phyloP scores from a whole-genome alignment of 2,329 filamentous ascomycete genomes.

The Torrubiella hemipterigena region DNA sequence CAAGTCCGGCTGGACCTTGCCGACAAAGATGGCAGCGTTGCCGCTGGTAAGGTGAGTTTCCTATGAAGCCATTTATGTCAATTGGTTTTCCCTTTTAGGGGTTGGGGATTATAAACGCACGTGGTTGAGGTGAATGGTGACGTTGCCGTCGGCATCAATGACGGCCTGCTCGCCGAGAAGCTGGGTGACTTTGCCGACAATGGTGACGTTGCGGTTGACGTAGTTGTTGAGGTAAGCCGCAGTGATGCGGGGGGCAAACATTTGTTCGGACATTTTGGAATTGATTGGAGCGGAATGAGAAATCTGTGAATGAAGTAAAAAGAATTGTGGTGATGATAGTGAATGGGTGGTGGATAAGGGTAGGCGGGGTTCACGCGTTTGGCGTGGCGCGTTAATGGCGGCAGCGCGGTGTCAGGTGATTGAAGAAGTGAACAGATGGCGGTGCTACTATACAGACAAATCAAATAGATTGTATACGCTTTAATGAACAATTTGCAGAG shows the following conservation, averaged over 20 bases:
- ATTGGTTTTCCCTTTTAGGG: slow-evolving; percentile 2
- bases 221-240: slow-evolving; percentile 69
- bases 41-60: slow-evolving; percentile 58
- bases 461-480: too few relatives aligned
- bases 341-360: background rate
- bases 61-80: slow-evolving; percentile 33
- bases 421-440: too few relatives aligned
- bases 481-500: too few relatives aligned
- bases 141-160: slow-evolving; percentile 67
- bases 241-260: slow-evolving; percentile 68
- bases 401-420: too few relatives aligned
- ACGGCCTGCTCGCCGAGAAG: slow-evolving; percentile 70
- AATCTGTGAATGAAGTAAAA: background rate
- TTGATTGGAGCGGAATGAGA: slow-evolving; percentile 7
- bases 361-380: too few relatives aligned
- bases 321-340: background rate
- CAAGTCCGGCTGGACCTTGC: slow-evolving; percentile 65
- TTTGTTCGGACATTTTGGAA: slow-evolving; percentile 51
- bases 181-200: slow-evolving; percentile 76
- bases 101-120: slow-evolving; percentile 31
- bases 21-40: slow-evolving; percentile 65
- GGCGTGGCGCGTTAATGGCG: too few relatives aligned
- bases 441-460: too few relatives aligned
- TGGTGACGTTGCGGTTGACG: slow-evolving; percentile 61
- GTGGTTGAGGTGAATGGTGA: slow-evolving; percentile 63